A percentile compares a stretch with the other conserved stretches of the same genome.
Conservation (phyloP, 257 asterid genomes). For the Solanum appendiculatum region DNA sequence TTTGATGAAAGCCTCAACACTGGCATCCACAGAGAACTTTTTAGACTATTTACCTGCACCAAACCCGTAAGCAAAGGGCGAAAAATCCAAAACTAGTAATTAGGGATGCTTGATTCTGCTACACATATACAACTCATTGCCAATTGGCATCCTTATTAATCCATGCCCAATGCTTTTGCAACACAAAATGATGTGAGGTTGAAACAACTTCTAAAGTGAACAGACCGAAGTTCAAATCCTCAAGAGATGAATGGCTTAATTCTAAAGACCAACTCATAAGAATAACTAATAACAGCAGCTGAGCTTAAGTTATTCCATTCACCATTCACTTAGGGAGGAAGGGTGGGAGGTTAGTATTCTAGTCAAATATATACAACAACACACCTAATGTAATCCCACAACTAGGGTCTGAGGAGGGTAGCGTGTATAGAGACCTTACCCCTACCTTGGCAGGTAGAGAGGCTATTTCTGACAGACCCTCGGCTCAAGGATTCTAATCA, state of each 20-base stretch:
- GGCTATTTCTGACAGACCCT: background rate
- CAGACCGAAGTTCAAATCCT: background rate
- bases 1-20: background rate
- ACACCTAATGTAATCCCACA: background rate
- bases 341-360: background rate
- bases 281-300: background rate
- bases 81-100: background rate
- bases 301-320: background rate
- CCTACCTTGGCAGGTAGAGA: background rate
- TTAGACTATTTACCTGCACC: background rate
- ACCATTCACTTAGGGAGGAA: background rate
- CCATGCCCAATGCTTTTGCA: background rate
- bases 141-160: background rate
- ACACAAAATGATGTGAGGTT: background rate
- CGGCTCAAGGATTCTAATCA: background rate
- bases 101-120: background rate
- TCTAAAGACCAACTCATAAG: background rate
- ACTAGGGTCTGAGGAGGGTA: background rate
- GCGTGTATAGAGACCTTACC: background rate
- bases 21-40: background rate
- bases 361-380: background rate
- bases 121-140: background rate
- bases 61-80: background rate
- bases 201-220: background rate
- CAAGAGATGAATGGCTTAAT: background rate